A percentile compares a stretch with the other conserved stretches of the same genome.
These are phyloP conservation scores for Kalanchoe fedtschenkoi DNA, from an alignment of 164 flowering plant genomes.

Conservation along the genomic window DNA sequence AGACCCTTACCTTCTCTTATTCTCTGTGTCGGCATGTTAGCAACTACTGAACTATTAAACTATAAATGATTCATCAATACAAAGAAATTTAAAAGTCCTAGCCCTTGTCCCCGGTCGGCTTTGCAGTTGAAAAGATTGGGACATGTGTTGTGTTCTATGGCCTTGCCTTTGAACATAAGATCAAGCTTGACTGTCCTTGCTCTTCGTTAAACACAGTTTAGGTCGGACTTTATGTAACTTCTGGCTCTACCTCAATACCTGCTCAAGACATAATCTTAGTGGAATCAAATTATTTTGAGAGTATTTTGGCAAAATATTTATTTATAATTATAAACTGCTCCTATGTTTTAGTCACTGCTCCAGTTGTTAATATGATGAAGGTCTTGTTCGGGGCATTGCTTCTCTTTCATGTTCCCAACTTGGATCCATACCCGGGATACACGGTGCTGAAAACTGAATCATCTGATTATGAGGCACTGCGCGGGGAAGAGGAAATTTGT, in stretches of 20 bases:
- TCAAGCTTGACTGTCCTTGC: background rate
- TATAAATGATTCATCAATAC: background rate
- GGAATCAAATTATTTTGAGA: background rate
- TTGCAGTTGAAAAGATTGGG: background rate
- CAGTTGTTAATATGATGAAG: constrained; percentile 7
- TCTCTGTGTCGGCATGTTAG: background rate
- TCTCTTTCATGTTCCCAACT: constrained; percentile 12
- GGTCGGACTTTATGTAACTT: no score
- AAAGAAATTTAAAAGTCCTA: background rate
- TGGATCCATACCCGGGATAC: constrained; percentile 10
- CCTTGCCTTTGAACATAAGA: background rate
- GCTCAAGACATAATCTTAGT: background rate
- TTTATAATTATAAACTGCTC: background rate
- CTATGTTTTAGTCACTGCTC: background rate
- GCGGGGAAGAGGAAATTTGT: constrained; percentile 12
- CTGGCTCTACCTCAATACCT: no score
- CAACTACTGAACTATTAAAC: background rate
- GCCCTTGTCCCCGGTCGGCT: background rate
- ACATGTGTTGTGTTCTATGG: background rate
- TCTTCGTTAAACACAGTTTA: background rate
- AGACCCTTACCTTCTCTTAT: background rate
- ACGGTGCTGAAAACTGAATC: constrained; percentile 3
- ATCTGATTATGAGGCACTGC: constrained; percentile 13
- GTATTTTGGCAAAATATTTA: background rate
- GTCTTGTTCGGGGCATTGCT: constrained; percentile 12